Base-by-base conservation (phyloP, 108 stramenopile species). In the Phaeodactylum tricornutum region DNA sequence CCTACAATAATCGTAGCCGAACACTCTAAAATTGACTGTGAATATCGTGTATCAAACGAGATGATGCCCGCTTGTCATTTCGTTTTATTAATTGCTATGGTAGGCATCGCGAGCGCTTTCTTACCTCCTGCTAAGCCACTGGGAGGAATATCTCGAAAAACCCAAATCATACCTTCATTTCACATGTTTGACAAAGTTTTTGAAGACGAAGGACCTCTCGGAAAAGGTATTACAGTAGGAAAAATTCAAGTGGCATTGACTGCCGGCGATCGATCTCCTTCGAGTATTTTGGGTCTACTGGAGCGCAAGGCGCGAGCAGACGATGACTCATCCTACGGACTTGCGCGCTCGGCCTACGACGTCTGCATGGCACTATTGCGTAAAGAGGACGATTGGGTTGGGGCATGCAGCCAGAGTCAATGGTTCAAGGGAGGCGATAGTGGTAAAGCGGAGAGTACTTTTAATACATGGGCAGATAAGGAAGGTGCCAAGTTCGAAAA, bases 211-310 rank as follows among this genome's bases (percentile, higher is more conserved):
- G 87, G 87, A 6, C 68, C 75, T 12, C 61, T 88, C 22, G 87
- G 87, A 9, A 88, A 81, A 59, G 87, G 81, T 8, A 79, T 87
- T 43, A 87, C 85, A 27, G 85, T 87, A 0, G 85, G 85, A 7
- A 82, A 80, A 41, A 58, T 87, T 34, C 81, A 82, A 58, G 64
- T 87, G 3, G 81, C 78, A 22, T 58, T 87, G 20, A 50, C 19
- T 7, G 57, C 58, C 24, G n/a, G 36, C 5, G 75, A 78, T 29
- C 69, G 85, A 37, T 47, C 55, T 0, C 36, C 17, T 11, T 57
- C 52, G 41, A 72, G 69, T 37, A 79, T 85, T 22, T 77, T 83
- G 55, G 75, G 60, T 14, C 38, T 69, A 4, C 44, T 83, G 15
- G 81, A 82, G 57, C 53, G 51, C 14, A 58, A 54, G 23, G 55